These are phyloP conservation scores for Exophiala calicioides DNA, from an alignment of 2,329 filamentous ascomycete species.

Conservation along the genomic window DNA sequence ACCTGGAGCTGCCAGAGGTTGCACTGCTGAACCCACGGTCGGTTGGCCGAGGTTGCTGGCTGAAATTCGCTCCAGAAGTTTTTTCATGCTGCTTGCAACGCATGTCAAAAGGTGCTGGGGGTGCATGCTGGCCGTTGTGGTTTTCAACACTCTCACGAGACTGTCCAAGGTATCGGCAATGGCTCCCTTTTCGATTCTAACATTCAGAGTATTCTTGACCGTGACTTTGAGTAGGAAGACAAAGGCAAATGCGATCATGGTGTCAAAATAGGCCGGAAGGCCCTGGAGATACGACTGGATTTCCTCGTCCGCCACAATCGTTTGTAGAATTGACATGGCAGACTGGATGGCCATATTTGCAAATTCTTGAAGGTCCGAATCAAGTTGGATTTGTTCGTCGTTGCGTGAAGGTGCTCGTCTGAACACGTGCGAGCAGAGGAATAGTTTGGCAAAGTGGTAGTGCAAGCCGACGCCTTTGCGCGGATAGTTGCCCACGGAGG, in stretches of 20 bases:
- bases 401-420: constrained; percentile 35
- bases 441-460: constrained; percentile 56
- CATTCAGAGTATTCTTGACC: constrained; percentile 37
- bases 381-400: constrained; percentile 33
- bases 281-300: constrained; percentile 52
- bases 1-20: constrained; percentile 1
- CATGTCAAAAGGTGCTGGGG: constrained; percentile 33
- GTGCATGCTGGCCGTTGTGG: constrained; percentile 34
- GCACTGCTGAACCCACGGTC: not conserved
- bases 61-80: constrained; percentile 30
- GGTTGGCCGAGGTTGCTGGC: constrained; percentile 1
- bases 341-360: constrained; percentile 51
- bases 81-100: constrained; percentile 33
- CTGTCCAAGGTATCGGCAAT: constrained; percentile 32
- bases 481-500: constrained; percentile 52
- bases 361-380: constrained; percentile 47
- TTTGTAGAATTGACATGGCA: constrained; percentile 48
- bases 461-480: constrained; percentile 54
- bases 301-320: constrained; percentile 49
- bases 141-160: constrained; percentile 28
- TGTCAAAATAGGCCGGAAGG: constrained; percentile 46
- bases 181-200: constrained; percentile 33
- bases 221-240: constrained; percentile 47
- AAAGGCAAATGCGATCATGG: constrained; percentile 48
- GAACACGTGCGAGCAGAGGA: constrained; percentile 49